These are phyloP conservation scores for Phragmites australis DNA, from an alignment of 176 grass and related monocot genomes.

Conservation along the genomic window DNA sequence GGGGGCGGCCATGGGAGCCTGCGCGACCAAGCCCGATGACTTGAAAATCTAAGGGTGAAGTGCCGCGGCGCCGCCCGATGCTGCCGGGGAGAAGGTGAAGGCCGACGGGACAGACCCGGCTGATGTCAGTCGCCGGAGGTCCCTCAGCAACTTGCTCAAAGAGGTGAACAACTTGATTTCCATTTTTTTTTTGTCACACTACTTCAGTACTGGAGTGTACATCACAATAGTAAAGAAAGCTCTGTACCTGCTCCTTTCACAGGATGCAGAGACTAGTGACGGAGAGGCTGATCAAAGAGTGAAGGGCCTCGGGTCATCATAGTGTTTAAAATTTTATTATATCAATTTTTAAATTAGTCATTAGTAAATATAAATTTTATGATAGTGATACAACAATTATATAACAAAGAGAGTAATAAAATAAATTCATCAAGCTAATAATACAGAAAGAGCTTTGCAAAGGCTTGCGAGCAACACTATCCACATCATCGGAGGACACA, in stretches of 20 bases:
- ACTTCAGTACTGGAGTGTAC: background rate
- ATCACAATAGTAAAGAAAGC: too few species aligned
- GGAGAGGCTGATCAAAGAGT: background rate
- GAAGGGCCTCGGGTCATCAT: too few species aligned
- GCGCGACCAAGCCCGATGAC: slow-evolving; percentile 53
- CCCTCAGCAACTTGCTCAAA: slow-evolving; percentile 54
- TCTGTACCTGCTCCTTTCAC: background rate
- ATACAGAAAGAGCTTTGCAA: too few species aligned
- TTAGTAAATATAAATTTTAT: too few species aligned
- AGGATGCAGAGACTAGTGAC: background rate
- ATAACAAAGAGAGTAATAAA: too few species aligned
- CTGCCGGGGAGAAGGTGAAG: slow-evolving; percentile 30
- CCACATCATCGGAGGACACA: too few species aligned
- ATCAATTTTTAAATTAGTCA: too few species aligned
- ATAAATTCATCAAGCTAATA: too few species aligned
- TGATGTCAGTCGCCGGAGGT: slow-evolving; percentile 47
- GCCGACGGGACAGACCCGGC: background rate
- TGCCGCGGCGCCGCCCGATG: background rate
- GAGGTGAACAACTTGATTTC: slow-evolving; percentile 19
- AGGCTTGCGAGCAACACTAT: too few species aligned
- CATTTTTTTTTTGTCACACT: background rate
- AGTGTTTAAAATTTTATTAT: too few species aligned
- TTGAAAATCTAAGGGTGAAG: slow-evolving; percentile 43
- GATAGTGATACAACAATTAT: too few species aligned
- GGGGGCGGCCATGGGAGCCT: slow-evolving; percentile 43